Conservation (phyloP, 495 filamentous ascomycete genomes). For the Neurospora sp. region DNA sequence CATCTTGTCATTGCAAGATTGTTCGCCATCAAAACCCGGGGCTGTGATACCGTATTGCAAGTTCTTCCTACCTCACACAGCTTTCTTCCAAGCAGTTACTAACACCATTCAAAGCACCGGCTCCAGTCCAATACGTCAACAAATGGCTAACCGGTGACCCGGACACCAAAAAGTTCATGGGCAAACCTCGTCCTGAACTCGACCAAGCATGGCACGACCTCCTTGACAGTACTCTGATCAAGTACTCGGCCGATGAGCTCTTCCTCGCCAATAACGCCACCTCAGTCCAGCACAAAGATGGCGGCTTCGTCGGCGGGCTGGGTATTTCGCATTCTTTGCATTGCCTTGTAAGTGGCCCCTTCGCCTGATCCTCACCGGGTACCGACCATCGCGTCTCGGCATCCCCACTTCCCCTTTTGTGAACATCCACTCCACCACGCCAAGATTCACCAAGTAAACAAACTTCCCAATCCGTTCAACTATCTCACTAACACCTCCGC, state of each 20-base stretch:
- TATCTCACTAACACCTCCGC: not conserved
- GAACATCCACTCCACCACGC: not conserved
- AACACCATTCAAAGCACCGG: slow-evolving; percentile 3
- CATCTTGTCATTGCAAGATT: not conserved
- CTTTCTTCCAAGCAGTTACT: not conserved
- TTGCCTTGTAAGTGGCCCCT: slow-evolving; percentile 8
- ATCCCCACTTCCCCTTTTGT: not conserved
- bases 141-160: slow-evolving; percentile 2
- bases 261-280: slow-evolving; percentile 4
- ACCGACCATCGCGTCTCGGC: not conserved
- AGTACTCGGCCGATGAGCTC: slow-evolving; percentile 7
- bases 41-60: slow-evolving; percentile 4
- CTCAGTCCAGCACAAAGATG: slow-evolving; percentile 9
- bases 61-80: not conserved
- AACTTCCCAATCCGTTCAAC: not conserved
- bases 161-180: slow-evolving; percentile 11
- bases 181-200: slow-evolving; percentile 10
- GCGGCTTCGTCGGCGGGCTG: slow-evolving; percentile 12
- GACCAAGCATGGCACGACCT: slow-evolving; percentile 16
- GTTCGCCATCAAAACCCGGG: not conserved
- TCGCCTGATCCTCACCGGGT: not conserved
- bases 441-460: not conserved
- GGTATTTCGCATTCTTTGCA: slow-evolving; percentile 13
- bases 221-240: slow-evolving; percentile 7
- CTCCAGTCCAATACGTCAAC: slow-evolving; percentile 11